Evolutionary conservation across 1,284 basidiomycete genomes (phyloP).

Genomic region (Volvariella volvacea): DNA sequence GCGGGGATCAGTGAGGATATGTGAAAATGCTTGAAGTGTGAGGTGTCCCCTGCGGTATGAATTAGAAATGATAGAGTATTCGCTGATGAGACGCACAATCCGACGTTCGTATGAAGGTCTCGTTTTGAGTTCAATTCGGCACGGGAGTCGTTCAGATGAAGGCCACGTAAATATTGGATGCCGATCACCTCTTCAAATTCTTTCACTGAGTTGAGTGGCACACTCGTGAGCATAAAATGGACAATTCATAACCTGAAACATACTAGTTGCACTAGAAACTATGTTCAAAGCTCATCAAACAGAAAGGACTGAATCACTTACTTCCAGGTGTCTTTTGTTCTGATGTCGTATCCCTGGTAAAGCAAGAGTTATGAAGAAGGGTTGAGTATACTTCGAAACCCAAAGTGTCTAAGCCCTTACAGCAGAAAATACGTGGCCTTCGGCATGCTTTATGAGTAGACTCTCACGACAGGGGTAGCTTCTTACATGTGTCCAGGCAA

Average conservation of each 20-base stretch:
- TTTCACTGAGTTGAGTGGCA: slow-evolving; percentile 30
- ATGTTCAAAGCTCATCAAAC: slow-evolving; percentile 1
- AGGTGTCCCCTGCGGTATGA: slow-evolving; percentile 50
- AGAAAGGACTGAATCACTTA: slow-evolving; percentile 28
- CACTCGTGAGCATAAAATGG: neutral
- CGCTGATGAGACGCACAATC: slow-evolving; percentile 43
- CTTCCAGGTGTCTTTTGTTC: slow-evolving; percentile 62
- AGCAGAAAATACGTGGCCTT: slow-evolving; percentile 78
- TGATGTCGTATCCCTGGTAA: slow-evolving; percentile 70
- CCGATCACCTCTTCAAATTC: slow-evolving; percentile 68
- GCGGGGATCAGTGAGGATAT: slow-evolving; percentile 65
- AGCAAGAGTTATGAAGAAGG: neutral
- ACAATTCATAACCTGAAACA: slow-evolving; percentile 13
- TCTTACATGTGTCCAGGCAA: slow-evolving; percentile 80
- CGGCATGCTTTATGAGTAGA: neutral
- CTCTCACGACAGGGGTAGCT: neutral
- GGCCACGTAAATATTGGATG: slow-evolving; percentile 64
- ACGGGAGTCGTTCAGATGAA: slow-evolving; percentile 87
- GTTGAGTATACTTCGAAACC: too few relatives aligned
- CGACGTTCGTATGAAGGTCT: slow-evolving; percentile 83
- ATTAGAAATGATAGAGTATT: neutral
- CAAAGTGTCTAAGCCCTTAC: slow-evolving; percentile 28
- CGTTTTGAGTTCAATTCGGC: slow-evolving; percentile 54
- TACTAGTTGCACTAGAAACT: slow-evolving; percentile 25
- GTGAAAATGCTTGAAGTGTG: slow-evolving; percentile 56